A percentile compares a stretch with the other conserved stretches of the same genome.
These are phyloP conservation scores for Amphirosellinia nigrospora DNA, from an alignment of 495 filamentous ascomycete species.

Conservation along the genomic window DNA sequence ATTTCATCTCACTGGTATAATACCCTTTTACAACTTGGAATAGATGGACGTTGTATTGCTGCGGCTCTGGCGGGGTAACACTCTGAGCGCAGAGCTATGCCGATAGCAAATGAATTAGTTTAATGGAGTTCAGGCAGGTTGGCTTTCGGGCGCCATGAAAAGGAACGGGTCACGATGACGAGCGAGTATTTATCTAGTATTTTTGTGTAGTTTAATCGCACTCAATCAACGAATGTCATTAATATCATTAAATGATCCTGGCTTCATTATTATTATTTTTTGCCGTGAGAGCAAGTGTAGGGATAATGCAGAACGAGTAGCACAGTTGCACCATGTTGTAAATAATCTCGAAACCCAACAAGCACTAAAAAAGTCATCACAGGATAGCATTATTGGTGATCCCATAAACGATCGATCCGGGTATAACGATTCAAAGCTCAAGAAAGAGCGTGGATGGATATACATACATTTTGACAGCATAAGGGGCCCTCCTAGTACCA, in stretches of 20 bases:
- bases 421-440: conserved; percentile 18
- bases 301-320: neutral
- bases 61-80: neutral
- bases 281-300: neutral
- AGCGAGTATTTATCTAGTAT: neutral
- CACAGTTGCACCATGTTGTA: neutral
- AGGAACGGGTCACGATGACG: neutral
- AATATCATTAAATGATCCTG: neutral
- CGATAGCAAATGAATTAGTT: neutral
- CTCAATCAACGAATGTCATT: neutral
- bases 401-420: conserved; percentile 13
- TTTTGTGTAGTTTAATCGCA: neutral
- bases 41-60: neutral
- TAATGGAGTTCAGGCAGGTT: conserved; percentile 20
- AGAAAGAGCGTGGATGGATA: neutral
- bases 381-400: conserved; percentile 2
- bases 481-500: neutral
- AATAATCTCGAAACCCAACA: neutral
- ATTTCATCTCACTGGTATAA: neutral
- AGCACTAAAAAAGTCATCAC: neutral
- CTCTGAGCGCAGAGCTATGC: neutral
- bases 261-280: neutral
- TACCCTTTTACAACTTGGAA: neutral
- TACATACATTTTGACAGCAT: conserved; percentile 12
- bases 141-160: neutral